phyloP scores from a whole-genome alignment of 805 yeast genomes.

The Nakazawaea peltata region DNA sequence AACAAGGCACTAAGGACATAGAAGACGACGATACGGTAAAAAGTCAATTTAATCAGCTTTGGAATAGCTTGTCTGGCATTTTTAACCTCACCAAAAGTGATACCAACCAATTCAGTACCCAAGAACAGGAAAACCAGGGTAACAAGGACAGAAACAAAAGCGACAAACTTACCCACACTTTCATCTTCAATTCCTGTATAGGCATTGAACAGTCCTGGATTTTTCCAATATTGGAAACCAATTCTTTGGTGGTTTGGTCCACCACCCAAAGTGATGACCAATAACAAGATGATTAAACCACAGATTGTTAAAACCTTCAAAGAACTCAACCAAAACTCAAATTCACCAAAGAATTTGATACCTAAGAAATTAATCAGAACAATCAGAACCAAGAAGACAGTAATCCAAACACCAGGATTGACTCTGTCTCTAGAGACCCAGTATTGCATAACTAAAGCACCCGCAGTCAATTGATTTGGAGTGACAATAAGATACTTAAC shows the following conservation, averaged over 20 bases:
- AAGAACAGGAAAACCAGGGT: slow-evolving; percentile 43
- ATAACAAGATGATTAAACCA: slow-evolving; percentile 55
- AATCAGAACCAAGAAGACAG: slow-evolving; percentile 35
- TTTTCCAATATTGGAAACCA: slow-evolving; percentile 34
- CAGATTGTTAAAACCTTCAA: slow-evolving; percentile 58
- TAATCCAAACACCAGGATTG: slow-evolving; percentile 48
- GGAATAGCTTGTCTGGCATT: slow-evolving; percentile 43
- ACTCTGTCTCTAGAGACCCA: slow-evolving; percentile 36
- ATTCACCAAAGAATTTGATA: slow-evolving; percentile 41
- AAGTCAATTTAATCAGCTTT: slow-evolving; percentile 43
- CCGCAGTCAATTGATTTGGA: slow-evolving; percentile 53
- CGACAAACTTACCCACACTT: slow-evolving; percentile 40
- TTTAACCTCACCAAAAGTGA: slow-evolving; percentile 39
- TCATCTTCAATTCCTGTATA: slow-evolving; percentile 35
- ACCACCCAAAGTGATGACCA: slow-evolving; percentile 69
- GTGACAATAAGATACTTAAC: slow-evolving; percentile 45
- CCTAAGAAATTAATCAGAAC: slow-evolving; percentile 35
- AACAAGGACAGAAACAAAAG: slow-evolving; percentile 44
- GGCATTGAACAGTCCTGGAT: slow-evolving; percentile 33
- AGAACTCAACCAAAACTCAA: slow-evolving; percentile 50
- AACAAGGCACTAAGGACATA: slow-evolving; percentile 45
- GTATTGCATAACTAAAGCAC: slow-evolving; percentile 43
- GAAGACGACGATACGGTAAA: slow-evolving; percentile 45
- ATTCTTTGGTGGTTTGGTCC: slow-evolving; percentile 65
- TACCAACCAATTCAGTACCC: slow-evolving; percentile 43